A percentile compares a stretch with the other conserved stretches of the same genome.
Conservation (phyloP, 805 yeast genomes). For the Candida hispaniensis region DNA sequence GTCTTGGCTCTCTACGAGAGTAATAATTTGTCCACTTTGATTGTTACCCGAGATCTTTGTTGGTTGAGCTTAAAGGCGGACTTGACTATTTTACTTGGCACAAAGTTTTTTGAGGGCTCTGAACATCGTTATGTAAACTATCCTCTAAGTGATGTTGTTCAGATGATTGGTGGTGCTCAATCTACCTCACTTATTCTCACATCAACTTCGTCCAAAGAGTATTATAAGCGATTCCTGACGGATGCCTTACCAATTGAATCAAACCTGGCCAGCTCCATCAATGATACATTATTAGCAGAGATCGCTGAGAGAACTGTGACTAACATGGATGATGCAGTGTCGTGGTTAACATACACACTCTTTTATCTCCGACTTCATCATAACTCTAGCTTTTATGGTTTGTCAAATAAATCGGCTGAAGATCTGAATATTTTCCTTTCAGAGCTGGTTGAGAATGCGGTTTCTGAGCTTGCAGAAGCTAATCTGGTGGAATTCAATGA, state of each 20-base stretch:
- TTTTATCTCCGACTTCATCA: slow-evolving; percentile 69
- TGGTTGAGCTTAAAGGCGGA: slow-evolving; percentile 41
- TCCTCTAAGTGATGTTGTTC: slow-evolving; percentile 41
- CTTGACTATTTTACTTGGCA: slow-evolving; percentile 55
- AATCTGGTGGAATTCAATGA: slow-evolving; percentile 50
- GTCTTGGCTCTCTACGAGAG: slow-evolving; percentile 43
- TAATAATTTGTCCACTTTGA: slow-evolving; percentile 44
- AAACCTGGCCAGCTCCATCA: slow-evolving; percentile 43
- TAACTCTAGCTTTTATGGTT: slow-evolving; percentile 87
- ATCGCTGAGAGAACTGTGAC: slow-evolving; percentile 54
- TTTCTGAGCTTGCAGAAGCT: slow-evolving; percentile 48
- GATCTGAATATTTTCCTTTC: slow-evolving; percentile 78
- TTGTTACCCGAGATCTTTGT: slow-evolving; percentile 52
- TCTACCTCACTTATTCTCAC: slow-evolving; percentile 47
- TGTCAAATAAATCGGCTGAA: slow-evolving; percentile 46
- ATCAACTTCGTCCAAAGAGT: slow-evolving; percentile 41
- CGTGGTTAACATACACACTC: slow-evolving; percentile 77
- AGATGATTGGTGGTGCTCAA: slow-evolving; percentile 25
- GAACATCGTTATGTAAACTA: slow-evolving; percentile 66
- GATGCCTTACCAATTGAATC: slow-evolving; percentile 83
- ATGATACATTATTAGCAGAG: slow-evolving; percentile 63
- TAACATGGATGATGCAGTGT: slow-evolving; percentile 74
- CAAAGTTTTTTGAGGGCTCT: slow-evolving; percentile 58
- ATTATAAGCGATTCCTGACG: slow-evolving; percentile 58
- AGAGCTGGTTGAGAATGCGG: slow-evolving; percentile 62